These are phyloP conservation scores for Plenodomus biglobosus DNA, from an alignment of 2,329 filamentous ascomycete species.

Conservation along the genomic window DNA sequence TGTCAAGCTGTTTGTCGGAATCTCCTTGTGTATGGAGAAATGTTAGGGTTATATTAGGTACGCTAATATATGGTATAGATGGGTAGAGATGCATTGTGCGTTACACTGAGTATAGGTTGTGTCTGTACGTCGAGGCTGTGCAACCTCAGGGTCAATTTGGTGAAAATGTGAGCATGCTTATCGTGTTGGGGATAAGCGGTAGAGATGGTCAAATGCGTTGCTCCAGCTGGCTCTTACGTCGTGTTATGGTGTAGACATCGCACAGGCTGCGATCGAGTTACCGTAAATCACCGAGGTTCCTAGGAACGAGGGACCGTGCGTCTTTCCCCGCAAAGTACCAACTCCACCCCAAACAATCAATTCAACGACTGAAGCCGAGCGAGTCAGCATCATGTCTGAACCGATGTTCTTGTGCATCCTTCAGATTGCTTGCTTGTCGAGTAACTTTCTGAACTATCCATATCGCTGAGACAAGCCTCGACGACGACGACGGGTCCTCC, in stretches of 20 bases:
- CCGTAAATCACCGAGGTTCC: constrained; percentile 11
- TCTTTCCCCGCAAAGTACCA: constrained; percentile 21
- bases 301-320: constrained; percentile 11
- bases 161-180: too few species aligned
- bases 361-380: constrained; percentile 24
- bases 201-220: too few species aligned
- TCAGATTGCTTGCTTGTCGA: background rate
- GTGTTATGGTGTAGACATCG: background rate
- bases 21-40: too few species aligned
- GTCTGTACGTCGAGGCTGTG: background rate
- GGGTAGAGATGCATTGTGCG: too few species aligned
- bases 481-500: background rate
- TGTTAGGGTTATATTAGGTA: too few species aligned
- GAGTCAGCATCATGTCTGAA: constrained; percentile 36
- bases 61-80: too few species aligned
- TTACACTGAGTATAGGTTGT: too few species aligned
- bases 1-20: too few species aligned
- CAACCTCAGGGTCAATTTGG: too few species aligned
- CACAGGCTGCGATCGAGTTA: constrained; percentile 1
- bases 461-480: constrained; percentile 6
- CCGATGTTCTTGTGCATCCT: constrained; percentile 16
- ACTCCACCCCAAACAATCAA: constrained; percentile 4
- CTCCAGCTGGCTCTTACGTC: too few species aligned
- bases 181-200: too few species aligned
- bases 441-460: background rate